Conservation (phyloP, 2,329 filamentous ascomycete species). For the Sclerotinia trifoliorum region DNA sequence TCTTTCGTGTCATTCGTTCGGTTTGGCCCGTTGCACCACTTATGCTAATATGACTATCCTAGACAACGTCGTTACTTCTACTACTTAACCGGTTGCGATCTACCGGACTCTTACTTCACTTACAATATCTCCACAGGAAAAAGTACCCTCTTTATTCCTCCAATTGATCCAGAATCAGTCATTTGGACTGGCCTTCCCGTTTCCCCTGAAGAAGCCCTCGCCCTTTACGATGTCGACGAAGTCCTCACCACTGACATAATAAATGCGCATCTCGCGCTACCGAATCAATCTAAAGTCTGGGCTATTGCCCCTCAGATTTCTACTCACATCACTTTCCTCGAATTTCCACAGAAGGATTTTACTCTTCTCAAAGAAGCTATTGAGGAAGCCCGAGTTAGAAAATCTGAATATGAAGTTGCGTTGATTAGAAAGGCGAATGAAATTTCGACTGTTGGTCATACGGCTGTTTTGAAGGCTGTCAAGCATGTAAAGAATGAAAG, state of each 20-base stretch:
- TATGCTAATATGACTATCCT: slow-evolving; percentile 21
- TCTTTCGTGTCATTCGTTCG: no score
- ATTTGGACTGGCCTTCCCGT: slow-evolving; percentile 92
- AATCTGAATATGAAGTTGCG: slow-evolving; percentile 72
- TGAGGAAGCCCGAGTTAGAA: slow-evolving; percentile 66
- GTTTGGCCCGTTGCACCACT: not conserved
- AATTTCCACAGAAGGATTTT: slow-evolving; percentile 64
- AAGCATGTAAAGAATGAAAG: slow-evolving; percentile 70
- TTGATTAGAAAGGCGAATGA: slow-evolving; percentile 71
- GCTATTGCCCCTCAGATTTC: slow-evolving; percentile 78
- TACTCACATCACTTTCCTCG: slow-evolving; percentile 67
- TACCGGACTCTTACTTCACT: slow-evolving; percentile 75
- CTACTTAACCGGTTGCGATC: slow-evolving; percentile 82
- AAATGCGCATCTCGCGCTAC: slow-evolving; percentile 59
- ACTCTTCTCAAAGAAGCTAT: slow-evolving; percentile 59
- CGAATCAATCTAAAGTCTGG: slow-evolving; percentile 53
- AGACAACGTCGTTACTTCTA: slow-evolving; percentile 92
- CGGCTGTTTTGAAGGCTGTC: slow-evolving; percentile 59
- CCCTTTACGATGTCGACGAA: slow-evolving; percentile 77
- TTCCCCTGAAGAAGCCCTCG: slow-evolving; percentile 69
- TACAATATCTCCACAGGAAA: slow-evolving; percentile 75
- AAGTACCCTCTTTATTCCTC: slow-evolving; percentile 87
- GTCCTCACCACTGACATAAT: slow-evolving; percentile 72
- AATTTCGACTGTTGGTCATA: slow-evolving; percentile 67
- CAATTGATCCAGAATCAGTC: slow-evolving; percentile 81